Base-by-base conservation (phyloP, 352 stramenopile genomes). In the Pythium chondricola region DNA sequence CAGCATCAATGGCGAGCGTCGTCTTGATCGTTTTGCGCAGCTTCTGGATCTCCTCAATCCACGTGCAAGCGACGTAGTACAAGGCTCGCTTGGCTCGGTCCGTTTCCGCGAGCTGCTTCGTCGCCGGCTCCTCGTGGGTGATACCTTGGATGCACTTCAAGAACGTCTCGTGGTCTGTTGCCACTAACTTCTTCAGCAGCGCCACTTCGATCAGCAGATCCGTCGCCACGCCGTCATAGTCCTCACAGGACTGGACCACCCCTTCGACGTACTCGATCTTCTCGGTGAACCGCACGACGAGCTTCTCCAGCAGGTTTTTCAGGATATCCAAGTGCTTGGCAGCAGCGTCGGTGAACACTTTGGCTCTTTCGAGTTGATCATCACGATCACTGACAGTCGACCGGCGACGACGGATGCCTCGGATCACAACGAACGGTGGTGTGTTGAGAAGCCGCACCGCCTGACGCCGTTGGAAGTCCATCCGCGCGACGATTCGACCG, bases 21-120 rank as follows among this genome's bases (percentile, higher is more conserved):
- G 70, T 68, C 31, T 82, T 82, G 42, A 89, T 88, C 18, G 80
- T 38, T 18, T 83, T 81, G 21, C 74, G 75, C 40, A 92, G 71
- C 29, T 85, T 77, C 14, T 87, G 59, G 56, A 88, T 82, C 43
- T 67, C 79, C 13, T 75, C 70, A 17, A 91, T 83, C 80, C 80
- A 91, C 20, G 69, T 67, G 44, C 80, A 91, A n/a, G 67, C 63
- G 30, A 82, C 50, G 30, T 83, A 60, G 51, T 91, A 91, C 26
- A 91, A 33, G 9, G 61, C 58, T 0, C 75, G 74, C 20, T 88
- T 78, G 2, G 61, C 69, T 0, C 56, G 53, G 51, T 87, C 75
- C 16, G 66, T 82, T 14, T 69, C 54, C 0, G 55, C 64, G 32
- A 88, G 64, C 36, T 39, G 50, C 18, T 52, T 75, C 7, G 69